A percentile compares a stretch with the other conserved stretches of the same genome.
Evolutionary conservation across 2,329 filamentous ascomycete species (phyloP).

Genomic region (Xylariaceae sp.): DNA sequence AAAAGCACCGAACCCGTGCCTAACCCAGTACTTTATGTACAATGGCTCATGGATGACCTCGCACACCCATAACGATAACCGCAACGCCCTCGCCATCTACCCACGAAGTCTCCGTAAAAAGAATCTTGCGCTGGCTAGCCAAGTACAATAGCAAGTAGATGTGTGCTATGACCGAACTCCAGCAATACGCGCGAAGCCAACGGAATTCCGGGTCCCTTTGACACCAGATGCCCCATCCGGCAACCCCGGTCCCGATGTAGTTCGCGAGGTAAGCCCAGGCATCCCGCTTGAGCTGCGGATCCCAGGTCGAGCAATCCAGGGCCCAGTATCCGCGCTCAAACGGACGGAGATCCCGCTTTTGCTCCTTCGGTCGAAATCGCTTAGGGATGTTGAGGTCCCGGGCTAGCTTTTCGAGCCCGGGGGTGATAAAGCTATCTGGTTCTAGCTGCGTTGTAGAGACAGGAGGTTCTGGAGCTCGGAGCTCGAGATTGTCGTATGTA

Average conservation of each 20-base stretch:
- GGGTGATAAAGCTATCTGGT: conserved; percentile 57
- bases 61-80: conserved; percentile 48
- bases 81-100: conserved; percentile 62
- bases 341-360: conserved; percentile 51
- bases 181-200: conserved; percentile 72
- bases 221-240: conserved; percentile 71
- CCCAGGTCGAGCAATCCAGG: conserved; percentile 62
- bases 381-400: conserved; percentile 53
- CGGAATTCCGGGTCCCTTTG: conserved; percentile 46
- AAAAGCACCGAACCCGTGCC: background rate
- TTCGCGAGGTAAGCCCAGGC: conserved; percentile 67
- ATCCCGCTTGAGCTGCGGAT: conserved; percentile 46
- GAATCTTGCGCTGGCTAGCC: conserved; percentile 66
- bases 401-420: conserved; percentile 55
- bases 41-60: conserved; percentile 11
- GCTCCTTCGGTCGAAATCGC: conserved; percentile 55
- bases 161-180: conserved; percentile 73
- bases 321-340: conserved; percentile 82
- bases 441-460: conserved; percentile 48
- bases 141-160: conserved; percentile 76
- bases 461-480: conserved; percentile 58
- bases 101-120: conserved; percentile 64
- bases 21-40: background rate
- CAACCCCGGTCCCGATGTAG: conserved; percentile 59
- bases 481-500: conserved; percentile 46